Conservation (phyloP, 257 asterid genomes). For the Nemophila menziesii region DNA sequence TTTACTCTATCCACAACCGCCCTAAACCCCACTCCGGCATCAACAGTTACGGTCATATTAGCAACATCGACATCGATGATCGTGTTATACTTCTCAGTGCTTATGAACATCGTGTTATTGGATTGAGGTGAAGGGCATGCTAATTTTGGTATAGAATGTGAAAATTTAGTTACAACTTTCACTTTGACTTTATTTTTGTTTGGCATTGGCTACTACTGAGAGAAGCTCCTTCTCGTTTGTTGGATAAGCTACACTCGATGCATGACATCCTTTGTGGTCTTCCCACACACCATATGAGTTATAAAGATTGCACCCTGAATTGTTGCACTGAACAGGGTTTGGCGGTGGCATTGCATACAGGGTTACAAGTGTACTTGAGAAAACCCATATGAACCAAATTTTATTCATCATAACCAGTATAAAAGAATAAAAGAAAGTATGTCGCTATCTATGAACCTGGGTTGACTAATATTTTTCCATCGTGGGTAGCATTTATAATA, state of each 20-base stretch:
- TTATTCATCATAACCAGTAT: too few species aligned
- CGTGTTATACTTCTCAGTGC: constrained; percentile 48
- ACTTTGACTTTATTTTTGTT: constrained; percentile 33
- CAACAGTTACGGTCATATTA: constrained; percentile 37
- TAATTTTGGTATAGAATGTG: constrained; percentile 63
- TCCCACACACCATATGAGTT: constrained; percentile 72
- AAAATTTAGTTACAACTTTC: constrained; percentile 59
- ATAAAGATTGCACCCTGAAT: constrained; percentile 36
- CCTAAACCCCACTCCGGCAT: constrained; percentile 60
- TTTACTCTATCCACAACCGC: constrained; percentile 35
- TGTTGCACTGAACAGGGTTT: constrained; percentile 48
- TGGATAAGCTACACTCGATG: constrained; percentile 52
- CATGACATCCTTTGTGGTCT: constrained; percentile 46
- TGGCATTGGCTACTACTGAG: constrained; percentile 47
- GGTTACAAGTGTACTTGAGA: not conserved
- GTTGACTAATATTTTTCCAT: too few species aligned
- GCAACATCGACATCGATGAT: constrained; percentile 26
- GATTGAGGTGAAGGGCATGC: constrained; percentile 38
- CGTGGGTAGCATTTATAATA: too few species aligned
- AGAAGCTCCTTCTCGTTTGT: constrained; percentile 54
- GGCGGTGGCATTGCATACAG: constrained; percentile 58
- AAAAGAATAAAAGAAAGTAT: too few species aligned
- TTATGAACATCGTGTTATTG: constrained; percentile 29
- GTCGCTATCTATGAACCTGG: too few species aligned
- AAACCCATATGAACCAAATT: constrained; percentile 7